Conservation (phyloP, 2,329 filamentous ascomycete genomes). For the Ophioceras dolichostomum region DNA sequence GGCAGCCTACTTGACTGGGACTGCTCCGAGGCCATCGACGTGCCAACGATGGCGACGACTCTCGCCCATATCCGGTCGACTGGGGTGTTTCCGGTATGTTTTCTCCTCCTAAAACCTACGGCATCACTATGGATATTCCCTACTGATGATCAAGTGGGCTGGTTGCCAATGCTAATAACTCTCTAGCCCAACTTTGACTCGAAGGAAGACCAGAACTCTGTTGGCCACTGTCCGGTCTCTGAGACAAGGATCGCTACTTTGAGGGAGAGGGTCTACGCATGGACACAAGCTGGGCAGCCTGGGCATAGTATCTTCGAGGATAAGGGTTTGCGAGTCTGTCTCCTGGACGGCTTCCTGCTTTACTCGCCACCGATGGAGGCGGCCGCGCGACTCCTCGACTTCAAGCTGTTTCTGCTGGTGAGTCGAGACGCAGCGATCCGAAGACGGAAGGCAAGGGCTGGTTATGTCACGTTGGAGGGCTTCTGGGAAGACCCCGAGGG, state of each 20-base stretch:
- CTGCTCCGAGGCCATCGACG: slow-evolving; percentile 65
- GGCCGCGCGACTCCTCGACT: slow-evolving; percentile 51
- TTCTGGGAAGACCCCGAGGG: slow-evolving; percentile 94
- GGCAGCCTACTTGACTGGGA: slow-evolving; percentile 79
- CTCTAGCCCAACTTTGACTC: slow-evolving; percentile 35
- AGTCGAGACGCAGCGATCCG: slow-evolving; percentile 50
- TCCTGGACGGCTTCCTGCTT: slow-evolving; percentile 84
- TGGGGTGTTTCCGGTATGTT: slow-evolving; percentile 51
- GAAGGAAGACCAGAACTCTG: slow-evolving; percentile 51
- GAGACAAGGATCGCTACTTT: slow-evolving; percentile 31
- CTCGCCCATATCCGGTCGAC: slow-evolving; percentile 58
- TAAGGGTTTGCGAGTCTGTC: slow-evolving; percentile 38
- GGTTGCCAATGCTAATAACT: too few species aligned
- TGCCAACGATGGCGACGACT: slow-evolving; percentile 53
- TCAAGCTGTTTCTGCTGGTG: slow-evolving; percentile 68
- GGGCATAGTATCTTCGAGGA: slow-evolving; percentile 22
- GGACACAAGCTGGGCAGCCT: slow-evolving; percentile 30
- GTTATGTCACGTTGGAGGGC: slow-evolving; percentile 73
- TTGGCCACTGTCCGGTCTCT: slow-evolving; percentile 41
- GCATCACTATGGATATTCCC: too few species aligned
- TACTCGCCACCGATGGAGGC: slow-evolving; percentile 46
- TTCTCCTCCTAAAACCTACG: neutral
- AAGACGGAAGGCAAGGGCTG: slow-evolving; percentile 55
- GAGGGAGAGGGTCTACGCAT: slow-evolving; percentile 32
- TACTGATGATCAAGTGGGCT: too few species aligned